Base-by-base conservation (phyloP, 73 alveolate genomes). In the Paramecium biaurelia region DNA sequence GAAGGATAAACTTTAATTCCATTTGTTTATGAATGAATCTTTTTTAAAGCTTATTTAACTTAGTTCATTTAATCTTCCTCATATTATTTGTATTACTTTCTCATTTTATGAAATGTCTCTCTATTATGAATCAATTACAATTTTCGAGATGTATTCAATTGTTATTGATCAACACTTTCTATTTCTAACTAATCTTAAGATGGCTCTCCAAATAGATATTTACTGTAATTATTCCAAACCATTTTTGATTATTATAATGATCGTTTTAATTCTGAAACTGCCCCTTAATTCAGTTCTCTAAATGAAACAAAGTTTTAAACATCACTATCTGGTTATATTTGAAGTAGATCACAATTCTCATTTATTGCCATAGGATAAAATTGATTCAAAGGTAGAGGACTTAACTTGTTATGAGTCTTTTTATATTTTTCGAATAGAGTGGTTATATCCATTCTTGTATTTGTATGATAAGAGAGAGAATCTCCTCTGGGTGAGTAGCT, bases 191-290 rank as follows among this genome's bases (percentile, higher is more conserved):
- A 76, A 34, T 79, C 90, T 21, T 20, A 43, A 1, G 70, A 45
- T 21, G 35, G 8, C 14, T 79, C 90, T 11, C 56, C 49, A 45
- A 79, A 79, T 14, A 79, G 90, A 45, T 26, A 23, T 24, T 32
- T 79, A 79, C 90, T 79, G 49, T 79, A 79, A 79, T 45, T 79
- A 45, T 79, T 79, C 90, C 90, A 79, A 18, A 79, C 90, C 72
- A 45, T 30, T 45, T 79, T 79, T 42, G 90, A 79, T 45, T 79
- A 32, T 42, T 42, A 23, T 15, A 79, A 34, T 23, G 90, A 79
- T 79, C 90, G 35, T n/a, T 79, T 79, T 42, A 79, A 79, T 45
- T 79, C 90, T 30, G 90, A 23, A 41, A 79, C 74, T n/a, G 90
- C 72, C n/a, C 90, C 74, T 43, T 42, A 23, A 47, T 79, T 79